These are phyloP conservation scores for Nymphaea colorata DNA, from an alignment of 164 flowering plant genomes.

Conservation along the genomic window DNA sequence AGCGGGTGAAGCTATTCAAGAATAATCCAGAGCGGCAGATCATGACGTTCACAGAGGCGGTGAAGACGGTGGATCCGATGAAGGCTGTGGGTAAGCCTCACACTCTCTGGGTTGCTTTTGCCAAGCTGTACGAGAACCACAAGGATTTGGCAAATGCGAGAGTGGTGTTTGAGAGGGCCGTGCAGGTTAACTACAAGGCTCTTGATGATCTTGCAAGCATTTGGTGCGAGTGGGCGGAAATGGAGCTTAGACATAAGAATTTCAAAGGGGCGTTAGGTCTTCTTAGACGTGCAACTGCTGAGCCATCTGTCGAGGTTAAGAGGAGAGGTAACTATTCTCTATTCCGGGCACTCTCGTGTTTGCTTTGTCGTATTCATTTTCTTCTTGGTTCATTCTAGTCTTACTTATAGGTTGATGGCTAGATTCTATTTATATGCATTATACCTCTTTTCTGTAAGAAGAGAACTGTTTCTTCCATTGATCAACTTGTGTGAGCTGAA, in stretches of 20 bases:
- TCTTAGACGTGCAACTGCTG: conserved; percentile 90
- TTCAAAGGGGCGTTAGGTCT: conserved; percentile 73
- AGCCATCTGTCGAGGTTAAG: conserved; percentile 91
- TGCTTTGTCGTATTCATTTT: too few species aligned
- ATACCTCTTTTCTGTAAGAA: too few species aligned
- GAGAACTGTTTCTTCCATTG: too few species aligned
- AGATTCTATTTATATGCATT: too few species aligned
- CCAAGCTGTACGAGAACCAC: conserved; percentile 71
- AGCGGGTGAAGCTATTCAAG: conserved; percentile 83
- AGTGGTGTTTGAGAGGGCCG: conserved; percentile 91
- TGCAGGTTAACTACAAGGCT: conserved; percentile 75
- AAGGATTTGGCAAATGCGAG: conserved; percentile 77
- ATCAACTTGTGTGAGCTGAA: too few species aligned
- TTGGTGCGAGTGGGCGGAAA: conserved; percentile 98
- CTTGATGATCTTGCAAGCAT: conserved; percentile 86
- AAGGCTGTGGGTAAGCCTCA: conserved; percentile 97
- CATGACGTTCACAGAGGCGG: conserved; percentile 85
- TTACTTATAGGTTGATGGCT: too few species aligned
- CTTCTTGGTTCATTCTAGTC: too few species aligned
- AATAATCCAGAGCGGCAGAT: conserved; percentile 77
- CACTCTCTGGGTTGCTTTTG: conserved; percentile 92
- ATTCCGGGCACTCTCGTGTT: not conserved
- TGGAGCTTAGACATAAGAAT: conserved; percentile 75
- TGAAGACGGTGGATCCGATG: conserved; percentile 91
- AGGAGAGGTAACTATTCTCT: conserved; percentile 51